Base-by-base conservation (phyloP, 179 eudicot species). In the Camellia oleifera region DNA sequence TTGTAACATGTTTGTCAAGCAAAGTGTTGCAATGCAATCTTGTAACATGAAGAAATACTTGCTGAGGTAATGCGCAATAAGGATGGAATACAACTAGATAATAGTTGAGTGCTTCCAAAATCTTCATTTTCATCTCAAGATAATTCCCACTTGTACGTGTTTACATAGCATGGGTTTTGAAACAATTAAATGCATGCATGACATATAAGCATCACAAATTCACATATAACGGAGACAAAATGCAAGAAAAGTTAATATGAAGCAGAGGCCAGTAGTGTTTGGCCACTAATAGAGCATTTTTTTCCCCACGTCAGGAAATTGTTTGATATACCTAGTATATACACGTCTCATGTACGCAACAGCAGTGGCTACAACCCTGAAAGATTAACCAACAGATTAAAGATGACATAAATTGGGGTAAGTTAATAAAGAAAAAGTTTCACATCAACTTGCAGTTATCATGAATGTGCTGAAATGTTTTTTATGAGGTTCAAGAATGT, bases 101-200 rank as follows among this genome's bases (percentile, higher is more conserved):
- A 84, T 92, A 96, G 83, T 94, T 87, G 54, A 96, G 92, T 66
- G 97, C 99, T 87, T 96, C 99, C 85, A 96, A 85, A 72, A 94
- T 84, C 90, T 90, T 96, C 99, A 96, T 96, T 86, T 96, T 98
- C 99, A 94, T 96, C 85, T 96, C 98, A 74, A 94, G 97, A 32
- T 85, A 96, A 90, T 80, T 96, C 99, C 85, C 94, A 32, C 32
- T 66, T 11, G 6, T 40, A 48, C 0, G 42, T n/a, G 40, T 32
- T 32, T 32, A 6, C 32, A 18, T 32, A 4, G 46, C 13, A 48
- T 1, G 8, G 17, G 46, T 1, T 45, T 2, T 45, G 9, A 69
- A 69, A 12, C 32, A 32, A 32, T 32, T 32, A 32, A 32, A 32
- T 32, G 32, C 32, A 32, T 32, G 32, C 32, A 32, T 45, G n/a